Base-by-base conservation (phyloP, 306 rosid genomes). In the Heteromeles arbutifolia region DNA sequence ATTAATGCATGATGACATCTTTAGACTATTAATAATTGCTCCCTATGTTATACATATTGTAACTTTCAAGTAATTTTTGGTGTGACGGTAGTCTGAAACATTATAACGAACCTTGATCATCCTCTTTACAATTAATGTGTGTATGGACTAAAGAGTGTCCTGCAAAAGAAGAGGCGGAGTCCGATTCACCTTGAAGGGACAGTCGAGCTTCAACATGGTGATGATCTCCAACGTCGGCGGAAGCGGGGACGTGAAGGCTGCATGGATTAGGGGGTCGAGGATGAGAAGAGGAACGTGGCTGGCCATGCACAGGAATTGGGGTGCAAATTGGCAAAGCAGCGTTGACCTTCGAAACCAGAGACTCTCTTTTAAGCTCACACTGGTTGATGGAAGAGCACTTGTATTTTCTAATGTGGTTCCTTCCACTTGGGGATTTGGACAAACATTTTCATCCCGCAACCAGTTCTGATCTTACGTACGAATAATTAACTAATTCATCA, bases 261-360 rank as follows among this genome's bases (percentile, higher is more conserved):
- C 85, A 44, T 90, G 91, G 98, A 84, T 90, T 9, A 84, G 80
- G 67, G 87, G 89, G 14, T 86, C 88, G 3, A 81, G 80, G 68
- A 82, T 69, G 66, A 75, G 84, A 29, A 63, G 13, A 8, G 5
- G 56, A 7, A 73, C 67, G 5, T 93, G 98, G 98, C 58, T 72
- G 70, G 67, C 87, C n/a, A 85, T 93, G 95, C 95, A 86, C n/a
- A 78, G 98, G 28, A 92, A 93, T 11, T 90, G 96, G 96, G 98
- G 96, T 0, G 98, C 93, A 2, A 90, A 90, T 71, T 93, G 96
- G 96, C 98, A 93, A 28, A 87, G 87, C 86, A 82, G 53, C 52
- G 32, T 79, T 28, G 96, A 92, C 76, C 81, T 90, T 28, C 84
- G 89, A 62, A 78, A 74, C 67, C 94, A 89, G 21, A 89, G 63